Percentiles rank a stretch among this genome's conserved stretches.
Conservation (phyloP, 176 grass and related monocot genomes). For the Microstegium vimineum region DNA sequence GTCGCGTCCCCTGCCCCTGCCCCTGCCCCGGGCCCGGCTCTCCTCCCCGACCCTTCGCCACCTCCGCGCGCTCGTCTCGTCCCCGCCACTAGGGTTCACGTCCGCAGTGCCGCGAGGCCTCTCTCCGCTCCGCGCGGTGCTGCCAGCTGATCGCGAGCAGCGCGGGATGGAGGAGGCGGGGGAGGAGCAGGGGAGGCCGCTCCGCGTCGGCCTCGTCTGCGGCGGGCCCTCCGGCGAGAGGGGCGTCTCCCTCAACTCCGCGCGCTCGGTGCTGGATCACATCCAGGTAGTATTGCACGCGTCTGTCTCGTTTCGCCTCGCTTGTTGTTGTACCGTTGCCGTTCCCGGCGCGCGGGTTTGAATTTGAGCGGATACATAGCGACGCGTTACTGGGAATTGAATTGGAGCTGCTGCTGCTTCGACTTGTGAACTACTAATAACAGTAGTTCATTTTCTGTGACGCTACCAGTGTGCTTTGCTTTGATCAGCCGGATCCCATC, state of each 20-base stretch:
- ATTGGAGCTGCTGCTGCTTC: neutral
- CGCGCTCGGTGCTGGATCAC: constrained; percentile 88
- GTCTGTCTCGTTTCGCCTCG: no score
- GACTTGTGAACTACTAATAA: no score
- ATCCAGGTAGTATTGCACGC: constrained; percentile 43
- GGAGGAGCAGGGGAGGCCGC: constrained; percentile 36
- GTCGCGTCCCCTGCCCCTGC: neutral
- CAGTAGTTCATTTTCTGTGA: no score
- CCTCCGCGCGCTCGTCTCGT: neutral
- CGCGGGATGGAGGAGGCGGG: constrained; percentile 6
- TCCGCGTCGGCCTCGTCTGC: constrained; percentile 79
- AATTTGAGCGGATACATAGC: neutral
- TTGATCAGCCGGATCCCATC: neutral
- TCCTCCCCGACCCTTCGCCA: neutral
- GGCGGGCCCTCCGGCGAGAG: constrained; percentile 87
- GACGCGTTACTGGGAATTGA: neutral
- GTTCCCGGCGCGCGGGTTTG: neutral
- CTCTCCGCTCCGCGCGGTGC: constrained; percentile 4
- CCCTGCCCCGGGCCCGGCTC: neutral
- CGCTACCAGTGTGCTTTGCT: neutral
- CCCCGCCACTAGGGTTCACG: neutral
- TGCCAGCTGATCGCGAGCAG: neutral
- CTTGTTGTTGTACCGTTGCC: neutral
- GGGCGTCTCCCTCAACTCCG: constrained; percentile 92
- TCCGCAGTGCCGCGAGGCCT: neutral